Evolutionary conservation across 345 rosid species (phyloP).

Genomic region (Syzygium oleosum): DNA sequence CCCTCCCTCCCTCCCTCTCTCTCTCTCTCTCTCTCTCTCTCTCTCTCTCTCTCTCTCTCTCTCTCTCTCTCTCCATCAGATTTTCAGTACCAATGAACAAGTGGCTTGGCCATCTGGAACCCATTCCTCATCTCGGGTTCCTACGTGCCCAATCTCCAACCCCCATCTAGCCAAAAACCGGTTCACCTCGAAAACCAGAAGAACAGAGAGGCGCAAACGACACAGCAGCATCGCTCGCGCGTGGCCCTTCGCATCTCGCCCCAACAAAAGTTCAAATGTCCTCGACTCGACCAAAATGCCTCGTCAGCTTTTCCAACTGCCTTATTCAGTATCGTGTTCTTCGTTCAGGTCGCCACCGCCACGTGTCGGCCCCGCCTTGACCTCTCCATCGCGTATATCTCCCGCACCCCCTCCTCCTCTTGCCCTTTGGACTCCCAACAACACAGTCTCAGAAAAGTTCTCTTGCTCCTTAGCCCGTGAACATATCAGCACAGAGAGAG

Average conservation of each 20-base stretch:
- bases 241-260: neutral
- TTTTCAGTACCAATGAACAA: neutral
- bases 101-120: neutral
- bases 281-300: neutral
- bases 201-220: neutral
- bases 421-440: neutral
- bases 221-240: neutral
- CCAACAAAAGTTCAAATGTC: neutral
- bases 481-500: neutral
- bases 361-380: slow-evolving; percentile 3
- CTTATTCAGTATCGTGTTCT: slow-evolving; percentile 3
- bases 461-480: neutral
- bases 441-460: neutral
- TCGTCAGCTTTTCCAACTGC: neutral
- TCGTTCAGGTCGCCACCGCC: slow-evolving; percentile 9
- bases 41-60: neutral
- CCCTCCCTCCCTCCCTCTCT: neutral
- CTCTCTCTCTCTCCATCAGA: neutral
- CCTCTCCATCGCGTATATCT: neutral
- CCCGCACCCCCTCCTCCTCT: neutral
- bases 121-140: neutral
- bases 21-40: neutral
- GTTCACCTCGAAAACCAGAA: neutral
- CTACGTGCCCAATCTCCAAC: neutral
- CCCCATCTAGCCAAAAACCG: neutral